These are phyloP conservation scores for Scleroderma bovista DNA, from an alignment of 768 basidiomycete species.

Conservation along the genomic window DNA sequence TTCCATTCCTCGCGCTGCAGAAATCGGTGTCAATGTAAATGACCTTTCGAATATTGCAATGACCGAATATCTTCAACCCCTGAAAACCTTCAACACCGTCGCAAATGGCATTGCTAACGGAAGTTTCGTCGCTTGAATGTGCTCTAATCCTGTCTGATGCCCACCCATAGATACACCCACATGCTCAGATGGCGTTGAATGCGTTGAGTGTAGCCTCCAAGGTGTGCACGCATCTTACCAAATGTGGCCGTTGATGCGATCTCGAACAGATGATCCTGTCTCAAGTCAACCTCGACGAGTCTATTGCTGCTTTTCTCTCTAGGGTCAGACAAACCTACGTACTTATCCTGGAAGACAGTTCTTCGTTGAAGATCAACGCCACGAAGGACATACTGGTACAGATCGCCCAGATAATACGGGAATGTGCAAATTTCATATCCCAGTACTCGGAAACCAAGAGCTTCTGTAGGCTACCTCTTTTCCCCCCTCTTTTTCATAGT, in stretches of 20 bases:
- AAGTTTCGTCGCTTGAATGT: neutral
- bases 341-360: neutral
- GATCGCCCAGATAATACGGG: constrained; percentile 16
- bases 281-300: constrained; percentile 1
- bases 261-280: neutral
- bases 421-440: constrained; percentile 24
- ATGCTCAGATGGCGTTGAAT: constrained; percentile 3
- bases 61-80: neutral
- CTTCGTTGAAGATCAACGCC: neutral
- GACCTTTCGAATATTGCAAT: neutral
- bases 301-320: neutral
- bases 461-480: constrained; percentile 8
- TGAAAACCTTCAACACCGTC: neutral
- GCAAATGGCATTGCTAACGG: neutral
- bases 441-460: constrained; percentile 20
- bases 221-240: neutral
- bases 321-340: neutral
- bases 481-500: neutral
- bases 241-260: neutral
- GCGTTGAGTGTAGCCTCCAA: neutral
- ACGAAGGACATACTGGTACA: neutral
- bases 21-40: neutral
- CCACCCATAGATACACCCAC: constrained; percentile 1
- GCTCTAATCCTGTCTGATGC: neutral
- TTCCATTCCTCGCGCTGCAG: neutral